These are phyloP conservation scores for Holtermannia corniformis DNA, from an alignment of 768 basidiomycete genomes.

Conservation along the genomic window DNA sequence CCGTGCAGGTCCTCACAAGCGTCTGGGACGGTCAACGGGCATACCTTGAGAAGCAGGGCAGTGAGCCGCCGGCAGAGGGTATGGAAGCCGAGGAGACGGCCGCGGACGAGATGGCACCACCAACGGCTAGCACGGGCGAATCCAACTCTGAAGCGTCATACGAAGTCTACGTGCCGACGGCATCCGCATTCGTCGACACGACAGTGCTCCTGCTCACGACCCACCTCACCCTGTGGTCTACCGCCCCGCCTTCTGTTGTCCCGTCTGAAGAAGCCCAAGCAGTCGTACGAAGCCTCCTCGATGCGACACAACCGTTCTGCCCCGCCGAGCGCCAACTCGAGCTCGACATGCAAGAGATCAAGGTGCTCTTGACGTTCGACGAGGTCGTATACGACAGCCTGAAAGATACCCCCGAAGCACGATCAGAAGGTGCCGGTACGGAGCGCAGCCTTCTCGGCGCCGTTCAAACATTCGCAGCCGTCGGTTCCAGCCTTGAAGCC, in stretches of 20 bases:
- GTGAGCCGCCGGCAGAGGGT: neutral
- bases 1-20: slow-evolving; percentile 18
- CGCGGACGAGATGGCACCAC: slow-evolving; percentile 10
- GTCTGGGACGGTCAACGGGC: slow-evolving; percentile 33
- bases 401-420: slow-evolving; percentile 15
- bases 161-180: slow-evolving; percentile 31
- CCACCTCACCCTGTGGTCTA: slow-evolving; percentile 27
- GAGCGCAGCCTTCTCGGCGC: slow-evolving; percentile 29
- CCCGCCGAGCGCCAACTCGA: slow-evolving; percentile 26
- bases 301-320: slow-evolving; percentile 11
- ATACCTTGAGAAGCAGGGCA: slow-evolving; percentile 12
- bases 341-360: slow-evolving; percentile 32
- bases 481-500: slow-evolving; percentile 18
- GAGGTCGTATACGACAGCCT: slow-evolving; percentile 29
- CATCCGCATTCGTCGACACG: slow-evolving; percentile 29
- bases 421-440: slow-evolving; percentile 11
- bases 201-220: slow-evolving; percentile 16
- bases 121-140: neutral
- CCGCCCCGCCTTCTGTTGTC: slow-evolving; percentile 4
- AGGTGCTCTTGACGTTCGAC: slow-evolving; percentile 26
- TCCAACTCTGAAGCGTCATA: slow-evolving; percentile 13
- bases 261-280: slow-evolving; percentile 21
- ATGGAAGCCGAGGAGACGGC: slow-evolving; percentile 15
- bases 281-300: slow-evolving; percentile 19
- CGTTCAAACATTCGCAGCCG: slow-evolving; percentile 11